phyloP scores from a whole-genome alignment of 441 rosid genomes.

The Brassica balearica region DNA sequence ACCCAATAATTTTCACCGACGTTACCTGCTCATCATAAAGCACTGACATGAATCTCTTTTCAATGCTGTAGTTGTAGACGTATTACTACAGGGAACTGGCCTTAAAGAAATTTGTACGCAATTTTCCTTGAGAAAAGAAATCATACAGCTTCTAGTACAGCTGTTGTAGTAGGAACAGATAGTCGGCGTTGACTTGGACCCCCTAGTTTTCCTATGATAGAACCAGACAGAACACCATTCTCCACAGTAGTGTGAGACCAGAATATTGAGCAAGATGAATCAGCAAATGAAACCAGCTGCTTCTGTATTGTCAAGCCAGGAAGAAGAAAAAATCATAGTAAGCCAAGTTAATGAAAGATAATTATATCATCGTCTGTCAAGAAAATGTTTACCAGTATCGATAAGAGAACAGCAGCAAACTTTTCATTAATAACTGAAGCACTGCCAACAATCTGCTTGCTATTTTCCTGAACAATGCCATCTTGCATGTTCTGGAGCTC shows the following conservation, averaged over 20 bases:
- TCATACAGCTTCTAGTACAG: conserved; percentile 87
- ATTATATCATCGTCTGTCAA: conserved; percentile 15
- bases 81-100: conserved; percentile 13
- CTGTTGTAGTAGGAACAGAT: conserved; percentile 66
- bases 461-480: conserved; percentile 47
- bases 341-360: conserved; percentile 30
- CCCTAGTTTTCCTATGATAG: conserved; percentile 90
- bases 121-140: conserved; percentile 27
- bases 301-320: conserved; percentile 57
- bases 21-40: conserved; percentile 59
- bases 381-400: conserved; percentile 61
- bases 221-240: conserved; percentile 64
- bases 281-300: conserved; percentile 70
- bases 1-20: conserved; percentile 69
- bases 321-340: conserved; percentile 17
- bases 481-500: conserved; percentile 74
- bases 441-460: conserved; percentile 45
- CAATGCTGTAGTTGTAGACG: conserved; percentile 4
- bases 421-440: conserved; percentile 51
- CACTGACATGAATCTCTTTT: conserved; percentile 20
- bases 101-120: background rate
- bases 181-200: conserved; percentile 99
- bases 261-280: conserved; percentile 69
- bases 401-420: conserved; percentile 53
- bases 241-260: conserved; percentile 54